Conservation (phyloP, 2,329 filamentous ascomycete species). For the Phyllachora maydis region DNA sequence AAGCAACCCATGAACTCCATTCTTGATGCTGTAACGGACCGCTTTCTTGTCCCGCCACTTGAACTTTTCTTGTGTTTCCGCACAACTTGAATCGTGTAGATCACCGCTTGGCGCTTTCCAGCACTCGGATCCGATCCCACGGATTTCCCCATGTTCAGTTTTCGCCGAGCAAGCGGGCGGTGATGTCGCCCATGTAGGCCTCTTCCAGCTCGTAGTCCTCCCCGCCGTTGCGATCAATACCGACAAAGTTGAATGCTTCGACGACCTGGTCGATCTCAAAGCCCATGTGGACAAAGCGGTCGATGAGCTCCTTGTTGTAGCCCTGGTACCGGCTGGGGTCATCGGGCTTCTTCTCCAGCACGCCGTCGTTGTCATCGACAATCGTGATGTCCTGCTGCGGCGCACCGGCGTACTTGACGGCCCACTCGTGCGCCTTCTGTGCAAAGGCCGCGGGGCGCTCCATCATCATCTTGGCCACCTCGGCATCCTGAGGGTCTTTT, state of each 20-base stretch:
- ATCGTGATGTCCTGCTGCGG: conserved; percentile 23
- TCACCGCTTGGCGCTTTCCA: too few species aligned
- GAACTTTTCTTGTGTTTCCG: too few species aligned
- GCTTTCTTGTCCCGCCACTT: too few species aligned
- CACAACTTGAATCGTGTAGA: too few species aligned
- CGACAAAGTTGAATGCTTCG: conserved; percentile 59
- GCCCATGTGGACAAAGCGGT: conserved; percentile 77
- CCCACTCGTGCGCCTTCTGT: conserved; percentile 75
- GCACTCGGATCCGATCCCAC: too few species aligned
- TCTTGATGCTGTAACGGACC: too few species aligned
- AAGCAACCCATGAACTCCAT: too few species aligned
- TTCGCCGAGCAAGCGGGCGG: conserved; percentile 66
- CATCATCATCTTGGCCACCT: conserved; percentile 81
- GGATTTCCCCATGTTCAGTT: too few species aligned
- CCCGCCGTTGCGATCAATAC: conserved; percentile 60
- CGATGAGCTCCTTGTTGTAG: conserved; percentile 67
- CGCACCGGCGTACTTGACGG: conserved; percentile 63
- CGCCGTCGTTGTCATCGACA: conserved; percentile 10
- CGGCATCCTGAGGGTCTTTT: conserved; percentile 89
- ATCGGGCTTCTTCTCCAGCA: conserved; percentile 20
- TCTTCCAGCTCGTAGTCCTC: conserved; percentile 75
- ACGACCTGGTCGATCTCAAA: conserved; percentile 80
- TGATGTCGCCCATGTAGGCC: conserved; percentile 79
- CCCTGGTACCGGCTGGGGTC: conserved; percentile 51
- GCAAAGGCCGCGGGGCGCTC: conserved; percentile 61